These are phyloP conservation scores for Scheffersomyces illinoinensis DNA, from an alignment of 1,139 yeast genomes.

Conservation along the genomic window DNA sequence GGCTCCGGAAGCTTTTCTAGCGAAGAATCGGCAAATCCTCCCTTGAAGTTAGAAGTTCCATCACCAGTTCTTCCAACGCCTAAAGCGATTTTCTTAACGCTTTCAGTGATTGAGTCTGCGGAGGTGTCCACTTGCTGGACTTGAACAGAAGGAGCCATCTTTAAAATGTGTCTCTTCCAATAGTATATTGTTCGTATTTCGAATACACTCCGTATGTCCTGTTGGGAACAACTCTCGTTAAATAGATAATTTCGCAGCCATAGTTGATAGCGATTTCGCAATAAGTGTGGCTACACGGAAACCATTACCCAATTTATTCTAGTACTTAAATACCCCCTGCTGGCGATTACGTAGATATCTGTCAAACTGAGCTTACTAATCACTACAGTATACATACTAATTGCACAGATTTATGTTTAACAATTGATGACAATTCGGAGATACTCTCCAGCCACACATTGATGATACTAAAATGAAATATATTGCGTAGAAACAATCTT, in stretches of 20 bases:
- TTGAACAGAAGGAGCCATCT: constrained; percentile 1
- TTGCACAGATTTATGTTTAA: not conserved
- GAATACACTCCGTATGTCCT: too few species aligned
- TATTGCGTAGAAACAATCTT: too few species aligned
- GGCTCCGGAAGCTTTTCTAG: constrained; percentile 31
- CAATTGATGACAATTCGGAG: not conserved
- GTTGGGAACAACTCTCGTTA: not conserved
- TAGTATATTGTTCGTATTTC: not conserved
- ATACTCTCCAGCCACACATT: not conserved
- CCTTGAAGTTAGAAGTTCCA: not conserved
- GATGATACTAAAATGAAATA: not conserved
- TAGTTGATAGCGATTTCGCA: not conserved
- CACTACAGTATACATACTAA: not conserved
- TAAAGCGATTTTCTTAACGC: not conserved
- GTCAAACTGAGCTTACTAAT: not conserved
- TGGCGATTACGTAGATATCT: not conserved
- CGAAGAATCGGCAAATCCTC: constrained; percentile 11
- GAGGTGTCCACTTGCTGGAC: not conserved
- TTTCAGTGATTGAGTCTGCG: not conserved
- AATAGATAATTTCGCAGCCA: not conserved
- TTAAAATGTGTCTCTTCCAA: not conserved
- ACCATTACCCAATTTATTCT: not conserved
- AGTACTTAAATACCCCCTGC: not conserved
- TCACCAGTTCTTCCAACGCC: not conserved
- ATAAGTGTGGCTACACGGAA: constrained; percentile 1